Conservation (phyloP, 768 basidiomycete species). For the Pisolithus microcarpus region DNA sequence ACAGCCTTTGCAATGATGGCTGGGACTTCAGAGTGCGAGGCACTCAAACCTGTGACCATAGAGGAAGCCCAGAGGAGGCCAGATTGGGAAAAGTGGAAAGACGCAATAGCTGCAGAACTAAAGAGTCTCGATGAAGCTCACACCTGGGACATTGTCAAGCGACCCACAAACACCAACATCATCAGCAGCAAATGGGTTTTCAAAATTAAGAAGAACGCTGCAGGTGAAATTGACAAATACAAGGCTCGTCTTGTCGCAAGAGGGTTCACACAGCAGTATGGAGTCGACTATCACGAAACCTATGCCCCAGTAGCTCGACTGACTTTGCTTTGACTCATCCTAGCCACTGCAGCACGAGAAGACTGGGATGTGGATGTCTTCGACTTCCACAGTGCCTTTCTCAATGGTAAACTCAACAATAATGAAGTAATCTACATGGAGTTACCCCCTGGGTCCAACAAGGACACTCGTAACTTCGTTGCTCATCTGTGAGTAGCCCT, state of each 20-base stretch:
- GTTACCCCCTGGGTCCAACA: conserved; percentile 26
- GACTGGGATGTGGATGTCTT: conserved; percentile 32
- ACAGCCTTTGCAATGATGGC: too few species aligned
- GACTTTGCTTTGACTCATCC: conserved; percentile 1
- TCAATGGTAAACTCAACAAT: conserved; percentile 31
- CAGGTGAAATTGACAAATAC: conserved; percentile 24
- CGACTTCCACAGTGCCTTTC: conserved; percentile 37
- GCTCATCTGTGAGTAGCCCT: conserved; percentile 1
- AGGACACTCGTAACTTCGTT: conserved; percentile 6
- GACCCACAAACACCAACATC: neutral
- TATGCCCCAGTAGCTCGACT: conserved; percentile 3
- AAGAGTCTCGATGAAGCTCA: neutral
- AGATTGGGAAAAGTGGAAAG: neutral
- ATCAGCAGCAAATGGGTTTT: conserved; percentile 35
- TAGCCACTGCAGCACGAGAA: conserved; percentile 6
- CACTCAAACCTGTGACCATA: neutral
- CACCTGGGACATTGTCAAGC: conserved; percentile 6
- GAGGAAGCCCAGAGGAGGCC: neutral
- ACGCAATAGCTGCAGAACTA: conserved; percentile 6
- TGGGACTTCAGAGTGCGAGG: neutral
- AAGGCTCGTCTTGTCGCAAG: conserved; percentile 1
- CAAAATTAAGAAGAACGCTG: conserved; percentile 31
- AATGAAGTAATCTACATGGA: conserved; percentile 37
- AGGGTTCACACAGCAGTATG: conserved; percentile 3
- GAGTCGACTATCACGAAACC: conserved; percentile 6